Percentiles rank a stretch among this genome's conserved stretches.
Evolutionary conservation across 2,329 filamentous ascomycete species (phyloP).

Genomic region (Trichoderma atrobrunneum): DNA sequence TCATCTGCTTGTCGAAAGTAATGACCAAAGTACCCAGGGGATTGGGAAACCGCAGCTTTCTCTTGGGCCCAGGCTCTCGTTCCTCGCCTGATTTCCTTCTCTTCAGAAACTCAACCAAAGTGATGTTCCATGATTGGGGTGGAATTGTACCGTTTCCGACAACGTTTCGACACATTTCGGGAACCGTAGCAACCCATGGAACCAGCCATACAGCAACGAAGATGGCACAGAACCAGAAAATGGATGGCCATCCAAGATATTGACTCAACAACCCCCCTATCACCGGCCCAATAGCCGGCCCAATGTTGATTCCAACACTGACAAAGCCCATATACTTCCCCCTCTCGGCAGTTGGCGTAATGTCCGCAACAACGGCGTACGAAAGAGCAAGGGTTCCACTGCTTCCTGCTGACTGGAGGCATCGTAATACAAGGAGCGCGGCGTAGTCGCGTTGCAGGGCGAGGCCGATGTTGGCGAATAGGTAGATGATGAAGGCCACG

Average conservation of each 20-base stretch:
- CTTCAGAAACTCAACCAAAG: constrained; percentile 49
- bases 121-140: constrained; percentile 57
- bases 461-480: constrained; percentile 58
- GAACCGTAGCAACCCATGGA: constrained; percentile 54
- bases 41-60: constrained; percentile 53
- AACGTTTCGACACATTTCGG: constrained; percentile 57
- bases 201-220: constrained; percentile 49
- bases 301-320: constrained; percentile 56
- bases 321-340: constrained; percentile 71
- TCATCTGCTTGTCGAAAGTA: constrained; percentile 57
- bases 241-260: constrained; percentile 64
- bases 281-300: constrained; percentile 55
- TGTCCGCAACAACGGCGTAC: constrained; percentile 69
- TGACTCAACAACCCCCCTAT: constrained; percentile 63
- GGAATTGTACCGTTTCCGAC: constrained; percentile 63
- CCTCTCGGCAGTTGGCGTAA: constrained; percentile 65
- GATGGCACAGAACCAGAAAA: constrained; percentile 69
- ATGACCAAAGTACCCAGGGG: constrained; percentile 54
- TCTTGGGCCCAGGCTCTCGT: constrained; percentile 34
- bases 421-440: constrained; percentile 58
- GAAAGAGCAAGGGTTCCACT: constrained; percentile 69
- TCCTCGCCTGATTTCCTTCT: constrained; percentile 35
- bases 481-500: constrained; percentile 55
- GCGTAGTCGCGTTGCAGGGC: constrained; percentile 56
- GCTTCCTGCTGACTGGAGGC: constrained; percentile 62